Evolutionary conservation across 192 early-diverging fungal species (phyloP).

Genomic region (Umbelopsis vinacea): DNA sequence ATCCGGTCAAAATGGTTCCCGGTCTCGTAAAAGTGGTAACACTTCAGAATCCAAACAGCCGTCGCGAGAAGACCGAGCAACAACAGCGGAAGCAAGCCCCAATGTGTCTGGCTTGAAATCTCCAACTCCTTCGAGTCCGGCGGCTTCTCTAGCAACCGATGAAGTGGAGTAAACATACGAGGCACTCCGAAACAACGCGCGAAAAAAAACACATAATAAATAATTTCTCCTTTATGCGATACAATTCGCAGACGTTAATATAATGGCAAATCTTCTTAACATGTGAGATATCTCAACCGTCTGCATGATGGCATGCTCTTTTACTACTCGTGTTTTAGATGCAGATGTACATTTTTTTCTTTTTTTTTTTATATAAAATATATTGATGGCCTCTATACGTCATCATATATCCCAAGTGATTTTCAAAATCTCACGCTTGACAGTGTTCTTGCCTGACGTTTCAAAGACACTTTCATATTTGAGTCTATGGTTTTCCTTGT

Average conservation of each 20-base stretch:
- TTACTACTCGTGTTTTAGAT: too few relatives aligned
- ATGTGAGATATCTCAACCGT: too few relatives aligned
- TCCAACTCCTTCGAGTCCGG: conserved; percentile 5
- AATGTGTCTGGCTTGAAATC: conserved; percentile 13
- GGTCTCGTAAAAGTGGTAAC: conserved; percentile 4
- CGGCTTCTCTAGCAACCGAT: background rate
- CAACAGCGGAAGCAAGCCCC: background rate
- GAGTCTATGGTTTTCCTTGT: conserved; percentile 32
- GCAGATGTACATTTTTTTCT: conserved; percentile 6
- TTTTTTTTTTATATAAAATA: background rate
- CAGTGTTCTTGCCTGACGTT: conserved; percentile 37
- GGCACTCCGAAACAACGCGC: background rate
- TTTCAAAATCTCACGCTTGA: conserved; percentile 44
- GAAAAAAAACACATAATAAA: background rate
- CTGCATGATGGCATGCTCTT: too few relatives aligned
- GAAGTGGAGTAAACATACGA: background rate
- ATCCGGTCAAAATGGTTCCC: background rate
- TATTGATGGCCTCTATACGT: background rate
- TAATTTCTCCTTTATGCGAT: background rate
- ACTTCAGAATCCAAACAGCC: background rate
- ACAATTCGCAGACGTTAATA: too few relatives aligned
- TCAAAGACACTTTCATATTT: conserved; percentile 39
- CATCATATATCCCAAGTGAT: conserved; percentile 40
- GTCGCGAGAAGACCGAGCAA: background rate
- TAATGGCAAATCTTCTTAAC: too few relatives aligned